Conservation (phyloP, 768 basidiomycete species). For the Rickenella mellea region DNA sequence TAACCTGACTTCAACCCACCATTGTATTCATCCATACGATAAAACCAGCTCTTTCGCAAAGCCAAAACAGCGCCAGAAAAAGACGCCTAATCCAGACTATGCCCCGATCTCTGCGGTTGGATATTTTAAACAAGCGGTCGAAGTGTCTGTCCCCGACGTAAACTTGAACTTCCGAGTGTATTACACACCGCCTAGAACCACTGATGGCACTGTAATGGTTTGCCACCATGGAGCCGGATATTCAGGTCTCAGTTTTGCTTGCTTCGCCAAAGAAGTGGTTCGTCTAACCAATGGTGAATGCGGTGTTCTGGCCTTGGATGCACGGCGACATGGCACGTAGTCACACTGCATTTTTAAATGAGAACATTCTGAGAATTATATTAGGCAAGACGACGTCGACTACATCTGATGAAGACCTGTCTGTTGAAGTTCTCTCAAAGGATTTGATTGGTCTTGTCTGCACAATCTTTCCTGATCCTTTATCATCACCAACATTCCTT, state of each 20-base stretch:
- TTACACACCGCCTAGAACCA: conserved; percentile 60
- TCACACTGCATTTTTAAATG: not conserved
- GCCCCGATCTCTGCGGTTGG: conserved; percentile 68
- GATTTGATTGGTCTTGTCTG: conserved; percentile 70
- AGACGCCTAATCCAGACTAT: conserved; percentile 49
- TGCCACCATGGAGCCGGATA: conserved; percentile 97
- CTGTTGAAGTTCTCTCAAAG: conserved; percentile 57
- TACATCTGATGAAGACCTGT: conserved; percentile 46
- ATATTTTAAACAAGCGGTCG: conserved; percentile 74
- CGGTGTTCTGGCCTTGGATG: conserved; percentile 77
- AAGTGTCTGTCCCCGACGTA: conserved; percentile 56
- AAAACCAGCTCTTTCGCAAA: conserved; percentile 23
- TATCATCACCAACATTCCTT: conserved; percentile 59
- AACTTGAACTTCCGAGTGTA: conserved; percentile 71
- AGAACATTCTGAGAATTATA: not conserved
- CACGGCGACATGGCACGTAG: conserved; percentile 74
- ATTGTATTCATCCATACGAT: conserved; percentile 7
- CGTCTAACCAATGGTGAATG: conserved; percentile 56
- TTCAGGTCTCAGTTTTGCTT: conserved; percentile 83
- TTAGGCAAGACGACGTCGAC: conserved; percentile 57
- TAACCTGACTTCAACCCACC: conserved; percentile 39
- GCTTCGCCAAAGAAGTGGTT: conserved; percentile 72
- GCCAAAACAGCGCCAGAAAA: conserved; percentile 18
- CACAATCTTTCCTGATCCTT: conserved; percentile 58
- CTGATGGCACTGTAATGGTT: conserved; percentile 61